phyloP scores from a whole-genome alignment of 352 stramenopile species.

The Halophytophthora batemanensis region DNA sequence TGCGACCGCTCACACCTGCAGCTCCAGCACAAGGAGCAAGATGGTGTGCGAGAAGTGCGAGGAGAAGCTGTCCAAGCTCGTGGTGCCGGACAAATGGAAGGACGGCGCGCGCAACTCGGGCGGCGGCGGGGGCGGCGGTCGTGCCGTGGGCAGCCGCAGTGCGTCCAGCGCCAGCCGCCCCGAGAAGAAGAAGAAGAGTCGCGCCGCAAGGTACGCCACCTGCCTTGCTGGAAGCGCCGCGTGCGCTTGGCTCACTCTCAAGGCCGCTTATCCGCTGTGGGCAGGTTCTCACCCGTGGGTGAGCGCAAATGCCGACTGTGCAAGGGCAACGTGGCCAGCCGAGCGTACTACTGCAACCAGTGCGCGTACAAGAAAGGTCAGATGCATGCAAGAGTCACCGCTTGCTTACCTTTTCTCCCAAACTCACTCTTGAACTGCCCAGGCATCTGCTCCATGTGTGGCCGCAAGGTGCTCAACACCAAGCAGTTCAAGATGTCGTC shows the following conservation, averaged over 20 bases:
- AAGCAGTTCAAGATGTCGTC: conserved; percentile 68
- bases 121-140: conserved; percentile 50
- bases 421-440: background rate
- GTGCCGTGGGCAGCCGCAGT: conserved; percentile 33
- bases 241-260: no score
- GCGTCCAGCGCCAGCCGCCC: conserved; percentile 10
- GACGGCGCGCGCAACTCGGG: conserved; percentile 57
- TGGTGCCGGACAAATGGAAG: conserved; percentile 77
- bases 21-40: background rate
- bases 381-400: background rate
- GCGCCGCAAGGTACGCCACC: conserved; percentile 28
- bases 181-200: conserved; percentile 45
- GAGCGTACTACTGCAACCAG: conserved; percentile 69
- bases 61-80: conserved; percentile 71
- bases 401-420: no score
- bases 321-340: conserved; percentile 51
- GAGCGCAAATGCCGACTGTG: conserved; percentile 61
- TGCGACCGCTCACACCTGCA: background rate
- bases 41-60: conserved; percentile 81
- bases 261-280: background rate
- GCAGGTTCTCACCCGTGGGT: conserved; percentile 44
- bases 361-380: conserved; percentile 80
- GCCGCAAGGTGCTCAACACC: conserved; percentile 56
- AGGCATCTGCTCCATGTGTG: conserved; percentile 72
- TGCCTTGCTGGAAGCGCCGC: no score